phyloP scores from a whole-genome alignment of 192 early-diverging fungal species.

The Backusella liffmaniae region DNA sequence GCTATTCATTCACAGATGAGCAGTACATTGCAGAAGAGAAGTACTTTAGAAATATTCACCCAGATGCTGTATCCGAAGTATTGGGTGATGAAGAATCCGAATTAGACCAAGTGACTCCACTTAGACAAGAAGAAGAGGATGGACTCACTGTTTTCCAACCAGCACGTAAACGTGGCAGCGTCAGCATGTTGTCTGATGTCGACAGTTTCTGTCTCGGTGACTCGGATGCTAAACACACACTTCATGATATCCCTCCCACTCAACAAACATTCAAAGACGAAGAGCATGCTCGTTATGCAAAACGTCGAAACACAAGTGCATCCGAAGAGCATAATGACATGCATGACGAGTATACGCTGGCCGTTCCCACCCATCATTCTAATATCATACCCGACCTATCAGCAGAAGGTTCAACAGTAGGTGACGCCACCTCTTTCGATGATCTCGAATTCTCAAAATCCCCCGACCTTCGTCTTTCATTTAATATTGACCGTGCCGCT shows the following conservation, averaged over 20 bases:
- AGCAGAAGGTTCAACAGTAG: background rate
- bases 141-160: constrained; percentile 9
- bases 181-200: constrained; percentile 35
- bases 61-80: constrained; percentile 4
- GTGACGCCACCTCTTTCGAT: background rate
- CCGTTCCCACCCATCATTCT: background rate
- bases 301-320: constrained; percentile 17
- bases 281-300: constrained; percentile 5
- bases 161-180: constrained; percentile 32
- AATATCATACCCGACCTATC: constrained; percentile 2
- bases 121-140: background rate
- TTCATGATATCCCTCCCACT: background rate
- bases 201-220: constrained; percentile 18
- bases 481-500: constrained; percentile 11
- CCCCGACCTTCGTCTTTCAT: constrained; percentile 20
- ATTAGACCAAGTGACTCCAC: background rate
- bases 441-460: constrained; percentile 15
- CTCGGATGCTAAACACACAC: background rate
- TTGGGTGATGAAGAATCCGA: constrained; percentile 31
- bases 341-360: background rate
- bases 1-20: constrained; percentile 34
- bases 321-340: constrained; percentile 2
- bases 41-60: background rate
- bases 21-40: background rate
- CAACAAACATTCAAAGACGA: constrained; percentile 13